Conservation (phyloP, 2,329 filamentous ascomycete genomes). For the Neocucurbitaria cava region DNA sequence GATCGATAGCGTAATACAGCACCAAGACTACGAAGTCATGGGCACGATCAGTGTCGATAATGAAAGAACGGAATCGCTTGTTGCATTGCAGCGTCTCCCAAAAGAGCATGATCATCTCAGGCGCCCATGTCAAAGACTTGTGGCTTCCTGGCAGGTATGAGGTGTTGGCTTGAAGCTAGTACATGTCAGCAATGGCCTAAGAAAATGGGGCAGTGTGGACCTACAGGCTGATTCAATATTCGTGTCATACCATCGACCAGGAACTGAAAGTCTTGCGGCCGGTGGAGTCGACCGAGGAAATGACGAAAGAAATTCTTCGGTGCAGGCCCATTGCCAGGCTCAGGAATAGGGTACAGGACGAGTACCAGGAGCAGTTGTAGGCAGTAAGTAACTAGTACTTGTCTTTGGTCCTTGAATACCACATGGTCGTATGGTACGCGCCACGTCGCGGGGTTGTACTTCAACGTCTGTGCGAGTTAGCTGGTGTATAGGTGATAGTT, state of each 20-base stretch:
- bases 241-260: conserved; percentile 93
- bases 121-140: conserved; percentile 81
- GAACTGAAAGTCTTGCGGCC: conserved; percentile 97
- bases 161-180: conserved; percentile 77
- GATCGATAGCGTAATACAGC: conserved; percentile 90
- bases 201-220: neutral
- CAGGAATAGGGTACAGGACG: conserved; percentile 86
- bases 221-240: conserved; percentile 83
- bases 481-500: neutral
- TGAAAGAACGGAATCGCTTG: conserved; percentile 94
- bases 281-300: conserved; percentile 86
- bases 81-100: conserved; percentile 99
- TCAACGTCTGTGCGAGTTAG: conserved; percentile 71
- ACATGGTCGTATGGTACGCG: conserved; percentile 92
- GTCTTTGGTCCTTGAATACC: conserved; percentile 88
- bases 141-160: conserved; percentile 90
- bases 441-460: conserved; percentile 96
- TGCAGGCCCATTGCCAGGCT: conserved; percentile 67
- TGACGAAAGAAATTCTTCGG: conserved; percentile 94
- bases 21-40: conserved; percentile 93
- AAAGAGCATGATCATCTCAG: conserved; percentile 95
- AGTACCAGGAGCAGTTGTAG: conserved; percentile 88
- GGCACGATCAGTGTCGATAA: conserved; percentile 91
- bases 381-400: conserved; percentile 89
- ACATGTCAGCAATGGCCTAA: conserved; percentile 25